phyloP scores from a whole-genome alignment of 306 rosid genomes.

The Prunus mongolica region DNA sequence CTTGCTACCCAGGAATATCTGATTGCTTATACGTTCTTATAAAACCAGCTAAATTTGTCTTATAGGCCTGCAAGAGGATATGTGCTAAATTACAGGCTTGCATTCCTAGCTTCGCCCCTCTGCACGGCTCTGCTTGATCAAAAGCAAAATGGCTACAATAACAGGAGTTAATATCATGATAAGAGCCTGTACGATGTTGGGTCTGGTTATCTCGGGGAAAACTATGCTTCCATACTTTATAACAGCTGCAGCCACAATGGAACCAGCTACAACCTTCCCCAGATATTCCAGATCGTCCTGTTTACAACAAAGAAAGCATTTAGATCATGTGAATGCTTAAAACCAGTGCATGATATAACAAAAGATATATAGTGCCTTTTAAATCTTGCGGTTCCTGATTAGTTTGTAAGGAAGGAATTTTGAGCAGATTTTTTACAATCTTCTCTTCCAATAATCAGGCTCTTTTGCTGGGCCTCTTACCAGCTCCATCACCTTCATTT shows the following conservation, averaged over 20 bases:
- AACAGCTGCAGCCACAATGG: conserved; percentile 51
- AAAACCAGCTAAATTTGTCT: no score
- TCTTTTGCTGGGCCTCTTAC: not conserved
- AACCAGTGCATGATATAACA: not conserved
- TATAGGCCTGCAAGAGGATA: not conserved
- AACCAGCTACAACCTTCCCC: conserved; percentile 45
- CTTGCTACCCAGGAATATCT: not conserved
- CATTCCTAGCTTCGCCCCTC: conserved; percentile 14
- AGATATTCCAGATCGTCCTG: conserved; percentile 62
- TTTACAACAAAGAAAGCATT: not conserved
- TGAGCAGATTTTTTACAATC: not conserved
- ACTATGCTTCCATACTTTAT: conserved; percentile 73
- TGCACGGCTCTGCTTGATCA: conserved; percentile 48
- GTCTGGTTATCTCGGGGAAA: conserved; percentile 68
- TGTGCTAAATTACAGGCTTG: not conserved
- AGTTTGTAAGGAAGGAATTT: not conserved
- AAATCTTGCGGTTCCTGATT: not conserved
- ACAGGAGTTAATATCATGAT: conserved; percentile 52
- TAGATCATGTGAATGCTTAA: not conserved
- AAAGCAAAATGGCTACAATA: conserved; percentile 48
- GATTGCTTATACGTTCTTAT: no score
- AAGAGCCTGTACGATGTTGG: conserved; percentile 63
- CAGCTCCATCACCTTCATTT: no score
- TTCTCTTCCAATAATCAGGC: not conserved
- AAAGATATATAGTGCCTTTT: not conserved